A percentile compares a stretch with the other conserved stretches of the same genome.
phyloP scores from a whole-genome alignment of 768 basidiomycete genomes.

The Russula ochroleuca region DNA sequence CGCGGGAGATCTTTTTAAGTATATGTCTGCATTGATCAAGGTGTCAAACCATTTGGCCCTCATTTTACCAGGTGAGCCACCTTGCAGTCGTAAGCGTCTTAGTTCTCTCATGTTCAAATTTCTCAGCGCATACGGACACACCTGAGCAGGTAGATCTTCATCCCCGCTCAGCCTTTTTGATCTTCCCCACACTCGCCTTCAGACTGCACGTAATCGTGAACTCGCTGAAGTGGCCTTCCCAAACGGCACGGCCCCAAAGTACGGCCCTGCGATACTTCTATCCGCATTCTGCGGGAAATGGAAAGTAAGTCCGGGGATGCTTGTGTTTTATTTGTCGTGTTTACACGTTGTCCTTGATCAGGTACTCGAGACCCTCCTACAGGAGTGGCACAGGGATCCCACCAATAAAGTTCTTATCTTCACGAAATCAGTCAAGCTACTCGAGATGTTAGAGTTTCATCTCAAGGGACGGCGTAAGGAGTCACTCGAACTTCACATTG shows the following conservation, averaged over 20 bases:
- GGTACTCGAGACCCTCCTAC: conserved; percentile 64
- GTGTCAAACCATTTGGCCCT: conserved; percentile 85
- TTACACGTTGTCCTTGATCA: conserved; percentile 32
- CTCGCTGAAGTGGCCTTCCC: conserved; percentile 64
- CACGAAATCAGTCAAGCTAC: conserved; percentile 85
- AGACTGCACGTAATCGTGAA: conserved; percentile 55
- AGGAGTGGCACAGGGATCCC: conserved; percentile 57
- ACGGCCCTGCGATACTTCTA: conserved; percentile 57
- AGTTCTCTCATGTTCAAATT: not conserved
- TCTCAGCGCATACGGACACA: conserved; percentile 60
- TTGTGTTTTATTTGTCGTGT: not conserved
- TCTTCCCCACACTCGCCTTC: not conserved
- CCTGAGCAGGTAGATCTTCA: conserved; percentile 53
- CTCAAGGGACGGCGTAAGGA: conserved; percentile 51
- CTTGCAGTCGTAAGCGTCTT: not conserved
- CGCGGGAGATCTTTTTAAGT: conserved; percentile 60
- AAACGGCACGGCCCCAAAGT: conserved; percentile 51
- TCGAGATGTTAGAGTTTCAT: conserved; percentile 81
- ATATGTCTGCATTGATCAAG: conserved; percentile 78
- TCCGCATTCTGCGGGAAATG: conserved; percentile 80
- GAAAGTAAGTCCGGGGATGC: conserved; percentile 48
- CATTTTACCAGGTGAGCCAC: conserved; percentile 66
- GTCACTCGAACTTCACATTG: conserved; percentile 26
- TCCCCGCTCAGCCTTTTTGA: not conserved
- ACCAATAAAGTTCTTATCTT: conserved; percentile 90